Conservation (phyloP, 139 green algal species). For the Tetradesmus lagerheimii region DNA sequence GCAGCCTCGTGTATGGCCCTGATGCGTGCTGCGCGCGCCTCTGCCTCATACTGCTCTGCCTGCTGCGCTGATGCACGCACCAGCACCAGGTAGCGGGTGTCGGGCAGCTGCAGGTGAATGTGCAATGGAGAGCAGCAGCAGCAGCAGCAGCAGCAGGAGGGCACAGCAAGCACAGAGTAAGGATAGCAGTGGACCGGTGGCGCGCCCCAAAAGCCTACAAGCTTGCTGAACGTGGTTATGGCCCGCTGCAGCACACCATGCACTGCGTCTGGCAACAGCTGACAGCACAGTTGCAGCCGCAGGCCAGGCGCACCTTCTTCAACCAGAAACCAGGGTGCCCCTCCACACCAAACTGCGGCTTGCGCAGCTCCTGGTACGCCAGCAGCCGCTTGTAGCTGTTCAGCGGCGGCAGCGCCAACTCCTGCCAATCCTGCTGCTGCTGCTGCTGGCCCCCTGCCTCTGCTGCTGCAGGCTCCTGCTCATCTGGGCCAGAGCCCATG, state of each 20-base stretch:
- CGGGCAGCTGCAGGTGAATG: background rate
- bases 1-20: slow-evolving; percentile 24
- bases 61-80: slow-evolving; percentile 23
- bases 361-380: slow-evolving; percentile 75
- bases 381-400: slow-evolving; percentile 73
- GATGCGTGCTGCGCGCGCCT: background rate
- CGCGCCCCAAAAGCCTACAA: too few relatives aligned
- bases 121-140: too few relatives aligned
- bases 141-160: background rate
- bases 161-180: too few relatives aligned
- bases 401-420: slow-evolving; percentile 56
- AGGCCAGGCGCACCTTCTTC: slow-evolving; percentile 30
- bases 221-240: too few relatives aligned
- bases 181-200: too few relatives aligned
- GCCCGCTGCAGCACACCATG: background rate
- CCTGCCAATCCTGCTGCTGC: background rate
- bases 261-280: background rate
- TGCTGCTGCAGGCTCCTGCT: background rate
- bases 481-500: background rate
- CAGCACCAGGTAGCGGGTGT: slow-evolving; percentile 17
- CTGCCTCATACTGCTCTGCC: slow-evolving; percentile 20
- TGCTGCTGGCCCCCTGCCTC: background rate
- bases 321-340: slow-evolving; percentile 55
- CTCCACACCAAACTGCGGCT: slow-evolving; percentile 39
- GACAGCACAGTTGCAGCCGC: background rate